phyloP scores from a whole-genome alignment of 163 green algal genomes.

The Chlamydomonas reinhardtii region DNA sequence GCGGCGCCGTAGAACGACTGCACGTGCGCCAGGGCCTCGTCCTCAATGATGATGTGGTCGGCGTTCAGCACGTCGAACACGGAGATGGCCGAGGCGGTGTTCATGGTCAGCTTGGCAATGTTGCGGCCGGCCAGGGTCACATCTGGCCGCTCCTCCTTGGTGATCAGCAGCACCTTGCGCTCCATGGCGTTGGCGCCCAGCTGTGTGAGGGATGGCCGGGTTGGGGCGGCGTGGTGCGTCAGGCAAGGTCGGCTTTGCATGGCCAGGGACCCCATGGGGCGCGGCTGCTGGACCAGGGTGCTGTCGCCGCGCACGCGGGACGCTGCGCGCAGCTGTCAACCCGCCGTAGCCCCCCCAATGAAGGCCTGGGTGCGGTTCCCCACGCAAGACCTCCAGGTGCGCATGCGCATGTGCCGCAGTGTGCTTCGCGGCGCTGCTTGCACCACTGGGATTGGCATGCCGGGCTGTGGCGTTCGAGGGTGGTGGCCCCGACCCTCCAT shows the following conservation, averaged over 20 bases:
- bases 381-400: too few relatives aligned
- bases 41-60: slow-evolving; percentile 94
- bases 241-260: too few relatives aligned
- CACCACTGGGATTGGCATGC: too few relatives aligned
- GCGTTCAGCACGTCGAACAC: slow-evolving; percentile 95
- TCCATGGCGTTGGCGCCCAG: slow-evolving; percentile 43
- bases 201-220: slow-evolving; percentile 11
- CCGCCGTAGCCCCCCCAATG: too few relatives aligned
- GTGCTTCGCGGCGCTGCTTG: not conserved
- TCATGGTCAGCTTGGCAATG: slow-evolving; percentile 88
- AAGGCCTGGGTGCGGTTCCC: too few relatives aligned
- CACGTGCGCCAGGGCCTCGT: slow-evolving; percentile 84
- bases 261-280: too few relatives aligned
- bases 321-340: too few relatives aligned
- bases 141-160: slow-evolving; percentile 70
- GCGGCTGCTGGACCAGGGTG: too few relatives aligned
- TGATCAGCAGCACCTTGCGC: slow-evolving; percentile 88
- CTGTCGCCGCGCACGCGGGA: too few relatives aligned
- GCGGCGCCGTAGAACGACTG: slow-evolving; percentile 76
- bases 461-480: too few relatives aligned
- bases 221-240: not conserved
- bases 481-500: too few relatives aligned
- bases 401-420: too few relatives aligned
- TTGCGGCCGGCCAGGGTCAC: slow-evolving; percentile 86
- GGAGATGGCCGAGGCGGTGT: slow-evolving; percentile 74